Evolutionary conservation across 495 filamentous ascomycete genomes (phyloP), one percentile per base, ranked within the genome.

Genomic region (Pyrenula massariospora): DNA sequence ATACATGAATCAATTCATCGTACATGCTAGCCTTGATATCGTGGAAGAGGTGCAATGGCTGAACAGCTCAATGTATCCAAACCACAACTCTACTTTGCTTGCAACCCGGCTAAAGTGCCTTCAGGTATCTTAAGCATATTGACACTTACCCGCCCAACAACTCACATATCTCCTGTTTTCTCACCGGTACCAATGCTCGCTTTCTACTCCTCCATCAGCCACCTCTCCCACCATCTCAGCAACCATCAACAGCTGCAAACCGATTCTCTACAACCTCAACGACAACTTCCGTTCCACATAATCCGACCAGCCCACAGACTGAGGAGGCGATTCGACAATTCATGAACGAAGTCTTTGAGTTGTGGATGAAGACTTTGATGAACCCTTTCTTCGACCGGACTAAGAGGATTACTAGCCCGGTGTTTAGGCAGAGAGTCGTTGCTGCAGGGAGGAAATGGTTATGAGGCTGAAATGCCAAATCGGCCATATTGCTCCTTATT

Each of bases 1-100:
- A 53, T 85, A 92, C 67, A 88, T 96, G 83, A 96, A 95, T 75
- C 93, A 96, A 70, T 96, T 97, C 76, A 87, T 98, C 69, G 84
- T 93, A 51, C 92, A 98, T 73, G 87, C 85, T 55, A 86, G 85
- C 62, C 73, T 98, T 49, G 93, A 98, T 66, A 89, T 96, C 50
- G 84, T 96, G 22, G 93, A 97, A 70, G 93, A 98, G 64, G 79
- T 90, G 20, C 92, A 96, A 70, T 98, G 94, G 93, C 83, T 77
- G 12, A 85, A 70, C 59, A 84, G 85, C 12, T 81, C 84, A 65
- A 86, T 93, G 89, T 94, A 71, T 19, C 36, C 42, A 21, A n/a
- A 24, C 42, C 52, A 10, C 12, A 25, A 48, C 48, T 22, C 12
- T 52, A 15, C 52, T 50, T 22, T 10, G 19, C 53, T 54, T 49